A percentile compares a stretch with the other conserved stretches of the same genome.
These are phyloP conservation scores for Arthroderma sp. DNA, from an alignment of 2,329 filamentous ascomycete genomes.

Conservation along the genomic window DNA sequence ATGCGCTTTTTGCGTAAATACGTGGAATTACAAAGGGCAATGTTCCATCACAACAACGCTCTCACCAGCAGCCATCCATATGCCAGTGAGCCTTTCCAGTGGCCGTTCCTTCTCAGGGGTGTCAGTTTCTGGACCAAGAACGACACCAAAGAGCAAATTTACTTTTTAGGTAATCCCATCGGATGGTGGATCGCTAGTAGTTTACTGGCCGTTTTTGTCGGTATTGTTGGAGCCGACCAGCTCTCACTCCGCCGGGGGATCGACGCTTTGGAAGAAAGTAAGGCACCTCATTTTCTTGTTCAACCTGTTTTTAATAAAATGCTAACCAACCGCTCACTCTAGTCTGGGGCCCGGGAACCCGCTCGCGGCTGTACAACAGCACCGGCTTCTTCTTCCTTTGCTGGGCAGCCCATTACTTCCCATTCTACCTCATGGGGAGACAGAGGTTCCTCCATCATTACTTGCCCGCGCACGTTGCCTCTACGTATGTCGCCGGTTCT, in stretches of 20 bases:
- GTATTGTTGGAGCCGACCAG: conserved; percentile 85
- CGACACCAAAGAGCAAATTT: conserved; percentile 90
- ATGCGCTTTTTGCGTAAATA: conserved; percentile 88
- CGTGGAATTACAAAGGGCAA: conserved; percentile 88
- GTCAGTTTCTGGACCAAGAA: conserved; percentile 99
- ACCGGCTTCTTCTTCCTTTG: conserved; percentile 98
- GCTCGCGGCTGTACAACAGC: conserved; percentile 91
- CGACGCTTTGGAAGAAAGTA: conserved; percentile 84
- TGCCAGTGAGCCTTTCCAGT: conserved; percentile 85
- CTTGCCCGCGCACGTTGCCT: conserved; percentile 84
- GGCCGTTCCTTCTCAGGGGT: conserved; percentile 92
- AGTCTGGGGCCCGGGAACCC: conserved; percentile 54
- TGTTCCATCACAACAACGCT: conserved; percentile 99
- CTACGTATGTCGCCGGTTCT: conserved; percentile 75
- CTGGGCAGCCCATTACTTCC: conserved; percentile 94
- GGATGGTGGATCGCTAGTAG: conserved; percentile 96
- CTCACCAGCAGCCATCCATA: conserved; percentile 95
- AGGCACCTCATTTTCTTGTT: conserved; percentile 27
- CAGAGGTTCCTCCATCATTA: conserved; percentile 98
- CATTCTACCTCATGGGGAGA: conserved; percentile 95
- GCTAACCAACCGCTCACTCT: conserved; percentile 20
- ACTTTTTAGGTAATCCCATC: conserved; percentile 92
- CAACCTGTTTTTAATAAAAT: conserved; percentile 3
- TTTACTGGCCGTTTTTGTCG: conserved; percentile 81
- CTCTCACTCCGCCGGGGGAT: conserved; percentile 83